Evolutionary conservation across 179 eudicot genomes (phyloP), one percentile per base, ranked within the genome.

Genomic region (Vitellaria paradoxa): DNA sequence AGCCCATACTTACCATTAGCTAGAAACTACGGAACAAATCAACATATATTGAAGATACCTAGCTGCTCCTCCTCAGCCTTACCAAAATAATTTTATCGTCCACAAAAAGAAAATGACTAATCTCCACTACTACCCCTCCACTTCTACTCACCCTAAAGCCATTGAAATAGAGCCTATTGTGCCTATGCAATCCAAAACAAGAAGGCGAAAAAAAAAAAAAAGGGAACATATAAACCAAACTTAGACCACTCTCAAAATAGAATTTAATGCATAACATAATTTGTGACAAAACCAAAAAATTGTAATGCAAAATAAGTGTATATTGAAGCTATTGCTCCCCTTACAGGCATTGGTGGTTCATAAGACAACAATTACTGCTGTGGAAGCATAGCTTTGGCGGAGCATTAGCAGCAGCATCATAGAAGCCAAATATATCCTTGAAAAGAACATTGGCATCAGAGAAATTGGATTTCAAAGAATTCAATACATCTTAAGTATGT

Each of bases 261-360:
- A 42, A 7, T 20, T 47, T 49, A 49, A 45, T 20, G 45, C 10
- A 45, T 23, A 61, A 21, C 42, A 30, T 21, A 14, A 26, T 42
- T 47, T 47, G 21, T 47, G 47, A 63, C n/a, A 74, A 62, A 46
- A 62, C n/a, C 23, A 63, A 63, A 46, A 47, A 7, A 73, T 46
- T 17, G 13, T 56, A 23, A 63, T 42, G 53, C 52, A 53, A 20
- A 75, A 74, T 78, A 75, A 20, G 17, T 37, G 47, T 66, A 8
- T 56, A 45, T 45, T 4, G 6, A 65, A 26, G 70, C 60, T 21
- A 46, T 77, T 78, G 37, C 74, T 62, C 20, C 21, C 78, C 91
- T 88, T 83, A 95, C 97, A 95, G 64, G 84, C 98, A 93, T 47
- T 80, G 83, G 77, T 82, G 65, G 64, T 49, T 78, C 55, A 47